Conservation (phyloP, 208 protist genomes). For the Tritrichomonas foetus region DNA sequence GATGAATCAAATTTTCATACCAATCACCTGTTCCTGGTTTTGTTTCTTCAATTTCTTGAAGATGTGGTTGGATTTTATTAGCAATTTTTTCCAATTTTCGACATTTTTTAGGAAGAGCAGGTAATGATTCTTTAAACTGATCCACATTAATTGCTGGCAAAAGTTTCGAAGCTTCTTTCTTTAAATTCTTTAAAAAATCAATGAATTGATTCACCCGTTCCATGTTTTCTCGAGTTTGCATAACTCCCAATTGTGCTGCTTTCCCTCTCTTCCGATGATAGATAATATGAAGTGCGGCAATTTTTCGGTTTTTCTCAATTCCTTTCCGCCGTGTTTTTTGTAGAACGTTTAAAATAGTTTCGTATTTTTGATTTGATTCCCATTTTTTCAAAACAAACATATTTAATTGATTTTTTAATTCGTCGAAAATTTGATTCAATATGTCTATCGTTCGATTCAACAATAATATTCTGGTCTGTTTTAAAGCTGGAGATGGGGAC, state of each 20-base stretch:
- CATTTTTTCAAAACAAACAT: neutral
- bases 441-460: neutral
- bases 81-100: neutral
- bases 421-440: neutral
- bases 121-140: neutral
- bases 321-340: neutral
- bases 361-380: neutral
- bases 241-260: neutral
- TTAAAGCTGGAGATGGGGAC: neutral
- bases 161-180: neutral
- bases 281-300: neutral
- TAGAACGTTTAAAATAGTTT: neutral
- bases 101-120: neutral
- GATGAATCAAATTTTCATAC: neutral
- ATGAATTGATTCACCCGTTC: neutral
- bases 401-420: neutral
- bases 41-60: neutral
- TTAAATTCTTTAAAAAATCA: neutral
- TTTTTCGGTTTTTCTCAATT: neutral
- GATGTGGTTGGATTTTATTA: neutral
- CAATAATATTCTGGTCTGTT: neutral
- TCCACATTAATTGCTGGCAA: neutral
- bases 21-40: conserved; percentile 27
- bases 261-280: neutral
- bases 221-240: neutral